These are phyloP conservation scores for Saraca asoca DNA, from an alignment of 331 rosid genomes.

Conservation along the genomic window DNA sequence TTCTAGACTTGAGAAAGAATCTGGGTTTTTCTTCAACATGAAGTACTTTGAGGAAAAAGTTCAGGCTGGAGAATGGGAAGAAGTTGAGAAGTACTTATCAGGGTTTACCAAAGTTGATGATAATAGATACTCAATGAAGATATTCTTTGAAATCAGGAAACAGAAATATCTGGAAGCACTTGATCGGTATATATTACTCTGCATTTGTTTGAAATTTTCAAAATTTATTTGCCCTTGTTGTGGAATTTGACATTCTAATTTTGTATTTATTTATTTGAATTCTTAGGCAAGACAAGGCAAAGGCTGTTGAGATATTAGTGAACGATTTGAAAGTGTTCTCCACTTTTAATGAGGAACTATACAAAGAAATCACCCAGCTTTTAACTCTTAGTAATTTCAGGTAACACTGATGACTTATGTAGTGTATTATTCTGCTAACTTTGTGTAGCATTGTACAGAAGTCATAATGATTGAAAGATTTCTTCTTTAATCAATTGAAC, in stretches of 20 bases:
- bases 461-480: too few relatives aligned
- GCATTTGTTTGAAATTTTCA: conserved; percentile 16
- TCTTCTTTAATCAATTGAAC: too few relatives aligned
- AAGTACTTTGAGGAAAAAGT: conserved; percentile 90
- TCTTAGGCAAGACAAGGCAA: conserved; percentile 68
- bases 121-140: conserved; percentile 90
- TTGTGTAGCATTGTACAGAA: neutral
- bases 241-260: conserved; percentile 25
- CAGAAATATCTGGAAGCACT: conserved; percentile 96
- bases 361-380: conserved; percentile 87
- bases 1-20: conserved; percentile 84
- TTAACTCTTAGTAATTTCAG: conserved; percentile 81
- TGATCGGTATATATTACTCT: conserved; percentile 62
- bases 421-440: neutral
- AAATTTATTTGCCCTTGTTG: conserved; percentile 20
- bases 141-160: conserved; percentile 86
- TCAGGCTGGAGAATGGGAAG: conserved; percentile 93
- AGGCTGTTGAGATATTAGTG: conserved; percentile 79
- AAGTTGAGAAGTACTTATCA: conserved; percentile 81
- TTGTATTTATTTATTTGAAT: conserved; percentile 27
- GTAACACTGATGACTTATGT: conserved; percentile 44
- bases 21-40: conserved; percentile 88
- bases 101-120: conserved; percentile 91
- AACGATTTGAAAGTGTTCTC: conserved; percentile 78
- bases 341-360: conserved; percentile 76